Base-by-base conservation (phyloP, 1,284 basidiomycete species). In the Leccinum pachyderme region DNA sequence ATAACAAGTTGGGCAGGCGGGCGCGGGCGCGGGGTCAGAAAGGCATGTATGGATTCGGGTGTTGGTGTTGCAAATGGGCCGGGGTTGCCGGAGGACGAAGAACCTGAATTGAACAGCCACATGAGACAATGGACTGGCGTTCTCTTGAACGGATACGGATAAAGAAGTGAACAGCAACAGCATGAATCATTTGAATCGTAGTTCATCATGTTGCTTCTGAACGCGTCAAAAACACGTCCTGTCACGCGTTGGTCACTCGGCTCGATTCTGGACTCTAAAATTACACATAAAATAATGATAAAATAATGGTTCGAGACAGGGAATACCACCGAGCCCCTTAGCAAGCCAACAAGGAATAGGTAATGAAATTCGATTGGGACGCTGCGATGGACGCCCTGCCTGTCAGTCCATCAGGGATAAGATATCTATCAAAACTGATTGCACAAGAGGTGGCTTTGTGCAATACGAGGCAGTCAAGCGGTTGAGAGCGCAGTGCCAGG, bases 21-120 rank as follows among this genome's bases (percentile, higher is more conserved):
- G 41, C 50, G 50, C 52, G 58, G 61, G 61, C 43, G 60, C 63
- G 63, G 61, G 58, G 61, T 12, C 53, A 63, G 61, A 54, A 59
- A 41, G 63, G 62, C 53, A 62, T 66, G 62, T 51, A 62, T 66
- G 63, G 25, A 47, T 22, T 56, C 54, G 64, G 52, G 50, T 58
- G 64, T 54, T 61, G 52, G 50, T 58, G 64, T 54, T 61, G 63
- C 47, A 65, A 65, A 68, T 67, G 56, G 47, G 55, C 63, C 64
- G 67, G 62, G 57, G 45, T 54, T 18, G 44, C 56, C 63, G 63
- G 65, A 59, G 49, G 25, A 50, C 18, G 41, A 64, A 61, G 56
- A 56, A 60, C 18, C 6, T 47, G 45, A 51, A 39, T 28, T 28
- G 60, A 60, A 57, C 44, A 41, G 37, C 56, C 35, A 53, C 49